These are phyloP conservation scores for Mycena vulgaris DNA, from an alignment of 768 basidiomycete genomes.

Conservation along the genomic window DNA sequence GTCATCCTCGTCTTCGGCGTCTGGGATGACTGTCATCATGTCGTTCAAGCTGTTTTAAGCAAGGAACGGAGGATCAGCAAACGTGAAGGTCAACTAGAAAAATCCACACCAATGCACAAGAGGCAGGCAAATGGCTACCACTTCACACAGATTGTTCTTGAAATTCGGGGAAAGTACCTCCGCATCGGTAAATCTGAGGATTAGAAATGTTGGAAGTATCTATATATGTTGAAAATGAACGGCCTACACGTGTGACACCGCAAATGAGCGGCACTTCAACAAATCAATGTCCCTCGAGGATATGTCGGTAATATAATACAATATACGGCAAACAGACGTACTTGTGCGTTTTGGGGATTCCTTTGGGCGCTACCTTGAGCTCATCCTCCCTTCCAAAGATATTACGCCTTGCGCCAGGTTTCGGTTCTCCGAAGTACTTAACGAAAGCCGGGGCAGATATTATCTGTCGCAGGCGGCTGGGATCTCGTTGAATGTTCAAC, in stretches of 20 bases:
- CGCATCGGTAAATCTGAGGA: slow-evolving; percentile 78
- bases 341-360: slow-evolving; percentile 87
- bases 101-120: slow-evolving; percentile 82
- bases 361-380: slow-evolving; percentile 93
- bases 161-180: slow-evolving; percentile 81
- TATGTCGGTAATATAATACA: slow-evolving; percentile 5
- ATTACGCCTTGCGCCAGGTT: slow-evolving; percentile 74
- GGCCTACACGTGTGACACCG: slow-evolving; percentile 72
- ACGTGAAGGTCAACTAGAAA: not conserved
- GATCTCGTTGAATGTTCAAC: slow-evolving; percentile 73
- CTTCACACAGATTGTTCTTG: slow-evolving; percentile 69
- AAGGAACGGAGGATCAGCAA: slow-evolving; percentile 8
- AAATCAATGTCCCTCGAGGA: slow-evolving; percentile 87
- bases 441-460: slow-evolving; percentile 84
- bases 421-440: slow-evolving; percentile 80
- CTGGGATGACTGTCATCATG: slow-evolving; percentile 72
- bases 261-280: slow-evolving; percentile 86
- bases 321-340: slow-evolving; percentile 44
- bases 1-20: slow-evolving; percentile 47
- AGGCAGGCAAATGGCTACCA: slow-evolving; percentile 73
- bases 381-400: slow-evolving; percentile 93
- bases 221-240: slow-evolving; percentile 7
- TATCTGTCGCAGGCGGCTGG: slow-evolving; percentile 73
- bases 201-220: no score
- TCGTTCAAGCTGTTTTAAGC: slow-evolving; percentile 73